phyloP scores from a whole-genome alignment of 2,329 filamentous ascomycete species.

The Colletotrichum tropicicola region DNA sequence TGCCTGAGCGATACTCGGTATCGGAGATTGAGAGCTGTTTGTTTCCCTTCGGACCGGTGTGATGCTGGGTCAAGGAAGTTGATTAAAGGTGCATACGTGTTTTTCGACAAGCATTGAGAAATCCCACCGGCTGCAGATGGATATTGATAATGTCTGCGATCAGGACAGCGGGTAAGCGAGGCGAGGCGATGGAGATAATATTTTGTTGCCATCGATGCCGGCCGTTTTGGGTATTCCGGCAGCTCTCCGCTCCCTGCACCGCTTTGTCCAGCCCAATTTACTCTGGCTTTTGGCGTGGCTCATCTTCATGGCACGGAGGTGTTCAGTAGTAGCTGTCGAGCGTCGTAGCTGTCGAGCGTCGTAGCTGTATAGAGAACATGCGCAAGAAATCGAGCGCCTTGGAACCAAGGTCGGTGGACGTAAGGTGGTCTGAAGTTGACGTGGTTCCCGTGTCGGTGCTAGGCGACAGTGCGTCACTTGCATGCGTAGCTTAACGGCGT shows the following conservation, averaged over 20 bases:
- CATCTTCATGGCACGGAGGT: too few species aligned
- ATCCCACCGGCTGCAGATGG: neutral
- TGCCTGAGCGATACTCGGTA: slow-evolving; percentile 5
- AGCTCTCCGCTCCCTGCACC: too few species aligned
- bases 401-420: slow-evolving; percentile 1
- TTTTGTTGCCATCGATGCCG: too few species aligned
- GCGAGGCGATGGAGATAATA: too few species aligned
- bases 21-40: slow-evolving; percentile 7
- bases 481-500: slow-evolving; percentile 24
- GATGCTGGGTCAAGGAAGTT: neutral
- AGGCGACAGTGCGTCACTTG: slow-evolving; percentile 22
- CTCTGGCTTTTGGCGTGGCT: too few species aligned
- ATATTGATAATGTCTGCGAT: neutral
- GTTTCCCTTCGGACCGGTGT: neutral
- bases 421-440: slow-evolving; percentile 20
- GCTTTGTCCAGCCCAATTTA: too few species aligned
- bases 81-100: neutral
- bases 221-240: too few species aligned
- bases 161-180: too few species aligned
- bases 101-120: neutral
- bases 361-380: neutral
- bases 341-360: too few species aligned
- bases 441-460: slow-evolving; percentile 17
- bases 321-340: too few species aligned
- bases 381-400: too few species aligned